Evolutionary conservation across 2,329 filamentous ascomycete species (phyloP), one percentile per base, ranked within the genome.

Genomic region (Claviceps purpurea): DNA sequence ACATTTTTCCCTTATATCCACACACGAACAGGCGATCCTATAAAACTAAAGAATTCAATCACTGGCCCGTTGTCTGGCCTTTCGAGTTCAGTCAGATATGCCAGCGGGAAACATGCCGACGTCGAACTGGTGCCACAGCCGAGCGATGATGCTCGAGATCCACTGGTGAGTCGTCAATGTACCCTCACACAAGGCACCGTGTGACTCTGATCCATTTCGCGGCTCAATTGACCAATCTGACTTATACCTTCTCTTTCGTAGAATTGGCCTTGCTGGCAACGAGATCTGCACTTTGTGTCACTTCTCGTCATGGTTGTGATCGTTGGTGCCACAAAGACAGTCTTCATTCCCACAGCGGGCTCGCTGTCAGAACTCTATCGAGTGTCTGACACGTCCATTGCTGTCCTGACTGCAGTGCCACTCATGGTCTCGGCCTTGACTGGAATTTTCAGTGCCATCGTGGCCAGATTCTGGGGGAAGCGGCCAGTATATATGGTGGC

Each of bases 241-340:
- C n/a, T 20, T 18, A 41, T 42, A 51, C 10, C 50, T 44, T 16
- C 1, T 22, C 1, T 2, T 7, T 24, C 38, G 5, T 55, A 79
- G 73, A 82, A 81, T 58, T 81, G 77, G 78, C 70, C 74, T 3
- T 55, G 62, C 26, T 76, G 74, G 73, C 75, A 73, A 55, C 79
- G 78, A 52, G 73, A 78, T 46, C 48, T 63, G 10, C 73, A 75
- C 54, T 69, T 76, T 24, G 59, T 64, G 2, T 66, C 74, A 1
- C 60, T 82, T 0, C 62, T 79, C 16, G 59, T 74, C 50, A 69
- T 73, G 51, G 68, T 71, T 7, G 70, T 71, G 1, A 60, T 79
- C 2, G 65, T 72, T 4, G 70, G 71, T 2, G 73, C 71, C n/a
- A 71, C 75, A 64, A 81, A 81, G 64, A 78, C 76, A 4, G 71